These are phyloP conservation scores for Paxillus rubicundulus DNA, from an alignment of 768 basidiomycete species.

Conservation along the genomic window DNA sequence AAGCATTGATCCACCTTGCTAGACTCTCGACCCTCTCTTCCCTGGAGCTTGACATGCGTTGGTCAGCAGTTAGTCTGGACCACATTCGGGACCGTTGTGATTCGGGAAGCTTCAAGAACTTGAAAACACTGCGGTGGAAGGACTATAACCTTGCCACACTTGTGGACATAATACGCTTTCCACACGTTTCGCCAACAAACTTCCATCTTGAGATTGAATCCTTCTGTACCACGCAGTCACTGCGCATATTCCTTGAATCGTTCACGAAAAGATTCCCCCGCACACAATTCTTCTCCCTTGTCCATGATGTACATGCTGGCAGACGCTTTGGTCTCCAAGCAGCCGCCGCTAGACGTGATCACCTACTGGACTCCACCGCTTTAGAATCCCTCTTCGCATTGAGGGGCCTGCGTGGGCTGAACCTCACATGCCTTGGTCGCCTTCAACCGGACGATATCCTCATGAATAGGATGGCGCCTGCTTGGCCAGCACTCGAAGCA, in stretches of 20 bases:
- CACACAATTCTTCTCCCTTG: constrained; percentile 18
- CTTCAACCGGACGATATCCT: constrained; percentile 15
- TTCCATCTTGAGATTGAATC: constrained; percentile 21
- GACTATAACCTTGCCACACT: constrained; percentile 18
- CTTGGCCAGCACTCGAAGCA: constrained; percentile 17
- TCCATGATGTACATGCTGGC: constrained; percentile 17
- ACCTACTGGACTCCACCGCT: constrained; percentile 8
- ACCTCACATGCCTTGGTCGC: constrained; percentile 14
- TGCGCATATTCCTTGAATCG: constrained; percentile 12
- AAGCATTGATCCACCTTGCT: constrained; percentile 23
- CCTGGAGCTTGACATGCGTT: constrained; percentile 22
- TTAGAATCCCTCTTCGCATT: constrained; percentile 16
- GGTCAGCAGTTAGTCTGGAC: constrained; percentile 16
- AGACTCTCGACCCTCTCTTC: constrained; percentile 18
- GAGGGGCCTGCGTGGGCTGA: constrained; percentile 11
- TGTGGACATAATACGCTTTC: constrained; percentile 19
- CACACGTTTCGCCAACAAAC: constrained; percentile 6
- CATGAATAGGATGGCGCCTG: constrained; percentile 15
- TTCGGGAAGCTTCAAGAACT: constrained; percentile 10
- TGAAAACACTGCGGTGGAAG: constrained; percentile 22
- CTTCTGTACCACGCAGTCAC: constrained; percentile 17
- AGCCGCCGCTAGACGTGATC: constrained; percentile 15
- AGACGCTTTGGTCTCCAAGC: constrained; percentile 21
- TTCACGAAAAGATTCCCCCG: constrained; percentile 12
- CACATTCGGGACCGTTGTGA: constrained; percentile 10